These are phyloP conservation scores for Rhynchospora tenuis DNA, from an alignment of 176 grass and related monocot genomes.

Conservation along the genomic window DNA sequence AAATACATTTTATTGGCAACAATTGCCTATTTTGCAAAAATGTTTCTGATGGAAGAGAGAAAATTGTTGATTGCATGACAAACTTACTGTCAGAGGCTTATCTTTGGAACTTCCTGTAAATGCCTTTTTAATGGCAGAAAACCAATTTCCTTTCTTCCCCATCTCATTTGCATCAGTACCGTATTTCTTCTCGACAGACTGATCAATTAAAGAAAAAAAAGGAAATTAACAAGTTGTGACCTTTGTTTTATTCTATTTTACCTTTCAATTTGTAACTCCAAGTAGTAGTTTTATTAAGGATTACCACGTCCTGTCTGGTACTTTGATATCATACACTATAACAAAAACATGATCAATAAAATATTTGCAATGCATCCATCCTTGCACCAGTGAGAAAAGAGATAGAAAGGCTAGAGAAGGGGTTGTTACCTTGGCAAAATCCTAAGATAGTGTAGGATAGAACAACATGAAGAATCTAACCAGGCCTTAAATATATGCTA, in stretches of 20 bases:
- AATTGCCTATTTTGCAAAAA: not conserved
- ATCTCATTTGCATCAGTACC: slow-evolving; percentile 68
- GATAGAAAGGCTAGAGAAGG: not conserved
- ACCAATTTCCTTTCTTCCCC: slow-evolving; percentile 95
- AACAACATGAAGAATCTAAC: not conserved
- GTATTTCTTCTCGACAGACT: slow-evolving; percentile 5
- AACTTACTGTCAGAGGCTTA: slow-evolving; percentile 55
- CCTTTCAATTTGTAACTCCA: not conserved
- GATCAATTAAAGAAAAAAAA: slow-evolving; percentile 2
- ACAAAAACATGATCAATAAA: not conserved
- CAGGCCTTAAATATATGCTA: slow-evolving; percentile 12
- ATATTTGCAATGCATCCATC: not conserved
- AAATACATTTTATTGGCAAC: not conserved
- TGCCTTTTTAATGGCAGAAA: slow-evolving; percentile 67
- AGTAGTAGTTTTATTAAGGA: not conserved
- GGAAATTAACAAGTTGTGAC: not conserved
- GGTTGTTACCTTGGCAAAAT: not conserved
- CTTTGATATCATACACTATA: not conserved
- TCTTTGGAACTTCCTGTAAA: slow-evolving; percentile 67
- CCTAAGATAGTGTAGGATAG: not conserved
- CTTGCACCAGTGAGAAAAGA: not conserved
- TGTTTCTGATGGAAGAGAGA: slow-evolving; percentile 6
- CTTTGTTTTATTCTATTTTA: not conserved
- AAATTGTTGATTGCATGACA: not conserved
- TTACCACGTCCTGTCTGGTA: not conserved